A percentile compares a stretch with the other conserved stretches of the same genome.
phyloP scores from a whole-genome alignment of 352 stramenopile species.

The Phytophthora macrochlamydospora region DNA sequence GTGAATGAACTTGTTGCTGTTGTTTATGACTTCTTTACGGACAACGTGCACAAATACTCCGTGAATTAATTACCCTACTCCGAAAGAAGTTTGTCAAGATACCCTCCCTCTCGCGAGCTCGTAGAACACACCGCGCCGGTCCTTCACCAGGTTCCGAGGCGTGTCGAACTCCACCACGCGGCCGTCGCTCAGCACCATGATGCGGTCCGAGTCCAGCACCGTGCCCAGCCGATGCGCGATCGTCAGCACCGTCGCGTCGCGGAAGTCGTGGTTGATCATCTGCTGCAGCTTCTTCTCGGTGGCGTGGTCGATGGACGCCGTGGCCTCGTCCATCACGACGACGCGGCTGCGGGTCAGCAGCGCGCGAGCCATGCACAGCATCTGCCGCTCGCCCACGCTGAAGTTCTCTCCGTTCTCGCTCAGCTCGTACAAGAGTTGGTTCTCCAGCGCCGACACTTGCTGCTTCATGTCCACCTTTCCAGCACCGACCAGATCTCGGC shows the following conservation, averaged over 20 bases:
- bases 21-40: no score
- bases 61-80: neutral
- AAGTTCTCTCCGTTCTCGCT: slow-evolving; percentile 59
- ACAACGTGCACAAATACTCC: neutral
- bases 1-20: no score
- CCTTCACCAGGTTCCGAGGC: slow-evolving; percentile 32
- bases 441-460: slow-evolving; percentile 34
- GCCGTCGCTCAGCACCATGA: slow-evolving; percentile 89
- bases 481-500: slow-evolving; percentile 75
- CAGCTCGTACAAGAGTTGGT: slow-evolving; percentile 17
- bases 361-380: slow-evolving; percentile 91
- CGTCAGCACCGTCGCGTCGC: slow-evolving; percentile 86
- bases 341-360: slow-evolving; percentile 83
- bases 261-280: slow-evolving; percentile 88
- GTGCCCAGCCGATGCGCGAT: slow-evolving; percentile 93
- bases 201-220: slow-evolving; percentile 87
- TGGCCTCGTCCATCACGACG: slow-evolving; percentile 95
- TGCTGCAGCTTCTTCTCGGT: slow-evolving; percentile 64
- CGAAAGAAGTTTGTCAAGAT: slow-evolving; percentile 6
- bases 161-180: slow-evolving; percentile 84
- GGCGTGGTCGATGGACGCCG: slow-evolving; percentile 58
- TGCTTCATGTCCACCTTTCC: slow-evolving; percentile 61
- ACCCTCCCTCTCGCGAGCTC: slow-evolving; percentile 15
- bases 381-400: slow-evolving; percentile 86
- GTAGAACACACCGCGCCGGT: slow-evolving; percentile 12